phyloP scores from a whole-genome alignment of 1,139 yeast species.

The Saccharomyces hybrid region DNA sequence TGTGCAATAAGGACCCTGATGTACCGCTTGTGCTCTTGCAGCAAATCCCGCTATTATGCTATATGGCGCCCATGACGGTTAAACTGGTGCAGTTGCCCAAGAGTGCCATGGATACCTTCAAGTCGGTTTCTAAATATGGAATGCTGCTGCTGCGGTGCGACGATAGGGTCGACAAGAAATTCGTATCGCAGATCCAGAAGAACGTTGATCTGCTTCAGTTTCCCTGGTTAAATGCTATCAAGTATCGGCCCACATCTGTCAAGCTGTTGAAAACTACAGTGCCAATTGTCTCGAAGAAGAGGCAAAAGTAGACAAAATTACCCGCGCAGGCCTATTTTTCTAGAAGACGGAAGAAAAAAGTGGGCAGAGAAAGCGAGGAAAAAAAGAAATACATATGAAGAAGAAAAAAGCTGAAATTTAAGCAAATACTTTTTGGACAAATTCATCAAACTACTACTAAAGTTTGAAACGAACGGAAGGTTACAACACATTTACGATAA shows the following conservation, averaged over 20 bases:
- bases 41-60: constrained; percentile 25
- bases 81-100: constrained; percentile 25
- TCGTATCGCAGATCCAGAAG: constrained; percentile 14
- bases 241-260: constrained; percentile 2
- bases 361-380: not conserved
- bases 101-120: constrained; percentile 12
- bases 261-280: constrained; percentile 14
- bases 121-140: constrained; percentile 14
- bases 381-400: constrained; percentile 1
- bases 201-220: constrained; percentile 13
- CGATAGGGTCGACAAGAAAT: constrained; percentile 15
- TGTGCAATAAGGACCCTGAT: constrained; percentile 23
- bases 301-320: not conserved
- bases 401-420: not conserved
- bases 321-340: not conserved
- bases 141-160: constrained; percentile 18
- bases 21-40: constrained; percentile 21
- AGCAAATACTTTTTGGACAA: not conserved
- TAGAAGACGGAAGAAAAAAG: constrained; percentile 5
- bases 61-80: constrained; percentile 15
- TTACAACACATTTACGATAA: not conserved
- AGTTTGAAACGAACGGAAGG: not conserved
- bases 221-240: constrained; percentile 25
- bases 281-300: constrained; percentile 7
- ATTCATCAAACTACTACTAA: not conserved